A percentile compares a stretch with the other conserved stretches of the same genome.
These are phyloP conservation scores for Claviceps maximensis DNA, from an alignment of 2,329 filamentous ascomycete species.

Conservation along the genomic window DNA sequence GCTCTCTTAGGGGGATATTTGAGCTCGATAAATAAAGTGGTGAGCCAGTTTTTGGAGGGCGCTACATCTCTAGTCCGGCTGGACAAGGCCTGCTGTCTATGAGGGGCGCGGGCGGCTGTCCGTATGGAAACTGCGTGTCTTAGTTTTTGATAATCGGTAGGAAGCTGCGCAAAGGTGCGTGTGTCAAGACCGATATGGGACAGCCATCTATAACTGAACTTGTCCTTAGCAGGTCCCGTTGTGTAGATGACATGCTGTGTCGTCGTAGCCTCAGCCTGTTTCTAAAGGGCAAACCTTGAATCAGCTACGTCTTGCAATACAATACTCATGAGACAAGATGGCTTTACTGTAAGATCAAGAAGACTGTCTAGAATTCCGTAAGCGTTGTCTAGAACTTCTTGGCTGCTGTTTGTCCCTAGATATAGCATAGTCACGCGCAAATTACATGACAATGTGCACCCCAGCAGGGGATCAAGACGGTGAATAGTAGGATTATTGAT, in stretches of 20 bases:
- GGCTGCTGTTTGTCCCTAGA: constrained; percentile 11
- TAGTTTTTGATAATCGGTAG: constrained; percentile 1
- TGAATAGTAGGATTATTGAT: neutral
- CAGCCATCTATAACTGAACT: constrained; percentile 14
- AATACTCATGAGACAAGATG: neutral
- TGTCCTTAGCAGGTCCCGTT: constrained; percentile 4
- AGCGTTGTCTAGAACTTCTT: constrained; percentile 6
- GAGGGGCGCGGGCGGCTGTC: neutral
- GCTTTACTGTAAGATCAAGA: constrained; percentile 7
- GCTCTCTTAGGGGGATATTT: neutral
- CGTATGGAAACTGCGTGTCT: constrained; percentile 6
- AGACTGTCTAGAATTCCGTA: constrained; percentile 9
- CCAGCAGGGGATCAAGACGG: neutral
- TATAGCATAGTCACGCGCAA: constrained; percentile 15
- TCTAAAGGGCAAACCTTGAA: constrained; percentile 6
- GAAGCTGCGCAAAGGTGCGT: constrained; percentile 12
- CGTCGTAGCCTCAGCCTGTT: neutral
- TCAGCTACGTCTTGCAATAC: neutral
- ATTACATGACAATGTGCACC: constrained; percentile 13
- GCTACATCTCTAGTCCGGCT: neutral
- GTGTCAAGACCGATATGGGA: constrained; percentile 14
- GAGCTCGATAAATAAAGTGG: neutral
- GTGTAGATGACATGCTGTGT: constrained; percentile 14
- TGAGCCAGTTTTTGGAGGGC: neutral
- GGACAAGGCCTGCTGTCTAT: constrained; percentile 1